A percentile compares a stretch with the other conserved stretches of the same genome.
Conservation (phyloP, 108 stramenopile species). For the Pseudonitzschia delicatissima region DNA sequence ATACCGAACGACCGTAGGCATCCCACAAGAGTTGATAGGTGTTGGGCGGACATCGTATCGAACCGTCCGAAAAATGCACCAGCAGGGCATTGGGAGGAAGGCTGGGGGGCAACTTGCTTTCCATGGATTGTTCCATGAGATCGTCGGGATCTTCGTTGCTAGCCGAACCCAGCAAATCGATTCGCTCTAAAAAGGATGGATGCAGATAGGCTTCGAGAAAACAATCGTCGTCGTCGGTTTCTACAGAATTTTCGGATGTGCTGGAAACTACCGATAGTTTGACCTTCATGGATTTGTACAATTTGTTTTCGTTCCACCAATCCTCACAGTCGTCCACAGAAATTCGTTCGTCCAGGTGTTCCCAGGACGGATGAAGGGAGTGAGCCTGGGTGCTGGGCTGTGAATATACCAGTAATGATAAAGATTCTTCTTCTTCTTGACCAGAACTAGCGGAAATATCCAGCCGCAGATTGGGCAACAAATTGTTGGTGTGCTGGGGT, state of each 20-base stretch:
- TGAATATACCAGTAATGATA: conserved; percentile 12
- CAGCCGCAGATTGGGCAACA: conserved; percentile 19
- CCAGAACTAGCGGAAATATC: conserved; percentile 12
- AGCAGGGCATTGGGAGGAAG: conserved; percentile 72
- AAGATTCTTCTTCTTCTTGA: not conserved
- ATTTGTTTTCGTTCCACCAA: conserved; percentile 10
- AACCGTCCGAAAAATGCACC: conserved; percentile 69
- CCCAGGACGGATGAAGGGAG: conserved; percentile 56
- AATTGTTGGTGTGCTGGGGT: conserved; percentile 14
- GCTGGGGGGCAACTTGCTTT: conserved; percentile 4
- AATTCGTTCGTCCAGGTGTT: conserved; percentile 59
- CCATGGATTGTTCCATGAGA: conserved; percentile 10
- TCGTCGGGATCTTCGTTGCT: conserved; percentile 3
- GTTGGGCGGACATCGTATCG: conserved; percentile 41
- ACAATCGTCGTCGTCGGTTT: not conserved
- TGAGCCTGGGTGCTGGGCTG: conserved; percentile 4
- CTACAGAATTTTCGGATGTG: not conserved
- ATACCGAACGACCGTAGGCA: conserved; percentile 4
- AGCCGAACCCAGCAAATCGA: conserved; percentile 31
- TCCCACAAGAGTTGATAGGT: conserved; percentile 44
- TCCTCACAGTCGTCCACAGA: not conserved
- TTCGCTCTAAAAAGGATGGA: conserved; percentile 81
- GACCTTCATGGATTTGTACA: conserved; percentile 26
- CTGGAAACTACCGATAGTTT: not conserved
- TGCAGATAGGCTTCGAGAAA: conserved; percentile 78